These are phyloP conservation scores for Marasmius sp. DNA, from an alignment of 1,284 basidiomycete genomes.

Conservation along the genomic window DNA sequence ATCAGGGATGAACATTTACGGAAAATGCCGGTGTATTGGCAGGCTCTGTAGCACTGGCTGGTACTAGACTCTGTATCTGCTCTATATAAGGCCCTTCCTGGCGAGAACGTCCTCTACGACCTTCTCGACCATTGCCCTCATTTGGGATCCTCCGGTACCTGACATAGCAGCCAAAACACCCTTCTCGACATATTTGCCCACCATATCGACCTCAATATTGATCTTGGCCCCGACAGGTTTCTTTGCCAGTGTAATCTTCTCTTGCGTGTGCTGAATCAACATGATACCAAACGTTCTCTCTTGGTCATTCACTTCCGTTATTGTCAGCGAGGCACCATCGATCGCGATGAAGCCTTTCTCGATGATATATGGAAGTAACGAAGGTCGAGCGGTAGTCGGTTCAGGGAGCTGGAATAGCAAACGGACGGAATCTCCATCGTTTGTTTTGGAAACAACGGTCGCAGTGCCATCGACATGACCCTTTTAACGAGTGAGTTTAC, in stretches of 20 bases:
- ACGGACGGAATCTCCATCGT: conserved; percentile 88
- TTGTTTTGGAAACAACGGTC: conserved; percentile 60
- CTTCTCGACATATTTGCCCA: conserved; percentile 86
- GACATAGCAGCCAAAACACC: conserved; percentile 76
- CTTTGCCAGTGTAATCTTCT: conserved; percentile 79
- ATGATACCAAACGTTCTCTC: conserved; percentile 84
- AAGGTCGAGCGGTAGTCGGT: conserved; percentile 58
- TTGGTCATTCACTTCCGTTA: conserved; percentile 81
- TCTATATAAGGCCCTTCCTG: conserved; percentile 41
- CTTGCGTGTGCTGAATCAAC: conserved; percentile 94
- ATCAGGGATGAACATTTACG: too few relatives aligned
- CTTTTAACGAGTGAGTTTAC: conserved; percentile 38
- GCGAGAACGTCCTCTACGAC: conserved; percentile 69
- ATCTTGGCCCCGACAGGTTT: conserved; percentile 83
- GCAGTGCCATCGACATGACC: conserved; percentile 94
- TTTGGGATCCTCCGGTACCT: conserved; percentile 51
- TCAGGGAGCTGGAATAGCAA: conserved; percentile 77
- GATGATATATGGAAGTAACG: conserved; percentile 82
- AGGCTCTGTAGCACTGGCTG: neutral
- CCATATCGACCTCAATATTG: conserved; percentile 95
- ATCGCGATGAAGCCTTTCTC: conserved; percentile 97
- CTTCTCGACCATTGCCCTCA: conserved; percentile 67
- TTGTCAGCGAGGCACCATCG: conserved; percentile 92
- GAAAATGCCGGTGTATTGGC: neutral
- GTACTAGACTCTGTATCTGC: neutral